These are phyloP conservation scores for Physaria fendleri DNA, from an alignment of 345 rosid species.

Conservation along the genomic window DNA sequence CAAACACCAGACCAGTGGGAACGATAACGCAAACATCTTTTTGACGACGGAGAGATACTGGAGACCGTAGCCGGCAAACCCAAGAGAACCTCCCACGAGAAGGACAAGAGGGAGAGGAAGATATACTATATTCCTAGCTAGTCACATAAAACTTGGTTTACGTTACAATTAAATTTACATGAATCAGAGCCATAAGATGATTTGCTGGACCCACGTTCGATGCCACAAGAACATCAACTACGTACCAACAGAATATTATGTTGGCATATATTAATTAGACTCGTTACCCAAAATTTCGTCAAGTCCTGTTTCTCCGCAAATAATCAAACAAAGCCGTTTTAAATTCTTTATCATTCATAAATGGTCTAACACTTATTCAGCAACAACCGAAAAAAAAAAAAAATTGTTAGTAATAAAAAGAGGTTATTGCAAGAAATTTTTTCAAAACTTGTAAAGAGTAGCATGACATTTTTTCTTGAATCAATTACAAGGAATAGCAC, in stretches of 20 bases:
- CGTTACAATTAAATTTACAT: constrained; percentile 2
- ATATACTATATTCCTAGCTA: too few relatives aligned
- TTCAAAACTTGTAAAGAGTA: too few relatives aligned
- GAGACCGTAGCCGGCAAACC: constrained; percentile 66
- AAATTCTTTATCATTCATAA: too few relatives aligned
- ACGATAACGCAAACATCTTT: constrained; percentile 42
- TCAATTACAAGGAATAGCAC: too few relatives aligned
- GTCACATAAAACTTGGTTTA: constrained; percentile 9
- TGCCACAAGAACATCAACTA: not conserved
- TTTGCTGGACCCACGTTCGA: constrained; percentile 24
- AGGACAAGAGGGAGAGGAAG: constrained; percentile 77
- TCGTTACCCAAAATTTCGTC: constrained; percentile 5
- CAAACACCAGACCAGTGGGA: constrained; percentile 45
- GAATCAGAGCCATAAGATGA: constrained; percentile 18
- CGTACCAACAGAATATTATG: constrained; percentile 24
- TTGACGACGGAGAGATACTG: constrained; percentile 61
- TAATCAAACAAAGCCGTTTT: too few relatives aligned
- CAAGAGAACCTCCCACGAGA: constrained; percentile 54
- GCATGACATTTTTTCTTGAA: too few relatives aligned
- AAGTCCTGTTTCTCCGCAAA: too few relatives aligned
- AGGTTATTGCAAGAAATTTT: too few relatives aligned
- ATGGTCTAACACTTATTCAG: too few relatives aligned
- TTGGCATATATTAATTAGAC: constrained; percentile 16
- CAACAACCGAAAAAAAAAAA: too few relatives aligned
- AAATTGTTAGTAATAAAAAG: too few relatives aligned